Evolutionary conservation across 2,329 filamentous ascomycete species (phyloP).

Genomic region (Thermothelomyces thermophilus): DNA sequence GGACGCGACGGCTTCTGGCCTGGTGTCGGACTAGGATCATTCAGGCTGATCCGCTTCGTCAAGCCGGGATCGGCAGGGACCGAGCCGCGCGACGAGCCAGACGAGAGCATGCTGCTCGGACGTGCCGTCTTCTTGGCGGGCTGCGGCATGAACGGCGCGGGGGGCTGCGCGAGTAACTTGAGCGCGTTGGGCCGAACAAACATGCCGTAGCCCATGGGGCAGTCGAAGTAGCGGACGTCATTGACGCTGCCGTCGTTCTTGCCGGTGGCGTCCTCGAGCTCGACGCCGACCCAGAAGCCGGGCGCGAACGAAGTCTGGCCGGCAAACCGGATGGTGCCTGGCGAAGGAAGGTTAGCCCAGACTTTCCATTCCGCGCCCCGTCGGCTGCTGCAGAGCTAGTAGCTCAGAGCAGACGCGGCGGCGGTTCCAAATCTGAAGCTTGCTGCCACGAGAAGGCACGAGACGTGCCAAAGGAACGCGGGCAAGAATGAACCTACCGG

Average conservation of each 20-base stretch:
- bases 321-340: slow-evolving; percentile 65
- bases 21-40: slow-evolving; percentile 67
- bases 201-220: slow-evolving; percentile 68
- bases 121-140: slow-evolving; percentile 31
- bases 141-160: neutral
- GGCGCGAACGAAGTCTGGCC: slow-evolving; percentile 73
- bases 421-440: too few species aligned
- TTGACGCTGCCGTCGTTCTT: slow-evolving; percentile 94
- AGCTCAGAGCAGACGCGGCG: too few species aligned
- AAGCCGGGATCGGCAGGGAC: slow-evolving; percentile 46
- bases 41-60: slow-evolving; percentile 60
- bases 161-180: neutral
- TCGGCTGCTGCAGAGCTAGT: neutral
- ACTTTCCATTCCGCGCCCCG: neutral
- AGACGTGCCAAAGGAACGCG: neutral
- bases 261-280: slow-evolving; percentile 72
- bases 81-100: slow-evolving; percentile 33
- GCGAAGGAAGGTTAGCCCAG: neutral
- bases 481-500: slow-evolving; percentile 33
- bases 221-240: slow-evolving; percentile 84
- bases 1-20: slow-evolving; percentile 50
- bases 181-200: slow-evolving; percentile 74
- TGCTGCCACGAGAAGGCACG: neutral
- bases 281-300: slow-evolving; percentile 85
- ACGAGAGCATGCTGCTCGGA: slow-evolving; percentile 44